These are phyloP conservation scores for Penicillium brasilianum DNA, from an alignment of 2,329 filamentous ascomycete species.

Conservation along the genomic window DNA sequence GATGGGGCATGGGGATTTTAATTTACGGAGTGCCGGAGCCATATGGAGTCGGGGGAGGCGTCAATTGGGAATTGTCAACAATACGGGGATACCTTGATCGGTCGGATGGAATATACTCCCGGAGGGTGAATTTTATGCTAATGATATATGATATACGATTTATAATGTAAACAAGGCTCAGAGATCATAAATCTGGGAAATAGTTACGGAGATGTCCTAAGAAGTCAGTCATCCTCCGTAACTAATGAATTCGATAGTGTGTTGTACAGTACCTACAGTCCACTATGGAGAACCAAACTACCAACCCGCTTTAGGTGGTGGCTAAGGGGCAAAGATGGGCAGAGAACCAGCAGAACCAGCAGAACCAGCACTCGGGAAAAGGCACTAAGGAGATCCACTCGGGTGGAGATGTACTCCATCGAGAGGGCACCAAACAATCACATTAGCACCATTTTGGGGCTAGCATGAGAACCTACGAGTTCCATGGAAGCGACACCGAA, in stretches of 20 bases:
- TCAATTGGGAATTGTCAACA: background rate
- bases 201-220: background rate
- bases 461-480: constrained; percentile 7
- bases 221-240: background rate
- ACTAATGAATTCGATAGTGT: background rate
- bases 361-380: background rate
- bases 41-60: background rate
- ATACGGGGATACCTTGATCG: background rate
- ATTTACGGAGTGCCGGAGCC: background rate
- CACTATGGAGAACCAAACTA: background rate
- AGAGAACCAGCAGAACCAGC: background rate
- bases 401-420: background rate
- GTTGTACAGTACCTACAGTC: background rate
- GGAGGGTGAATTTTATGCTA: background rate
- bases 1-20: background rate
- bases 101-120: background rate
- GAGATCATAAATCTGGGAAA: background rate
- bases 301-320: background rate
- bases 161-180: background rate
- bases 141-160: background rate
- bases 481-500: constrained; percentile 10
- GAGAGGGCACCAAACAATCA: constrained; percentile 2
- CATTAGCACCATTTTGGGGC: background rate
- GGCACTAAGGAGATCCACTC: background rate
- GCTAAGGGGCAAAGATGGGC: background rate